Percentiles rank a stretch among this genome's conserved stretches.
These are phyloP conservation scores for Periconia sp. DNA, from an alignment of 2,329 filamentous ascomycete species.

Conservation along the genomic window DNA sequence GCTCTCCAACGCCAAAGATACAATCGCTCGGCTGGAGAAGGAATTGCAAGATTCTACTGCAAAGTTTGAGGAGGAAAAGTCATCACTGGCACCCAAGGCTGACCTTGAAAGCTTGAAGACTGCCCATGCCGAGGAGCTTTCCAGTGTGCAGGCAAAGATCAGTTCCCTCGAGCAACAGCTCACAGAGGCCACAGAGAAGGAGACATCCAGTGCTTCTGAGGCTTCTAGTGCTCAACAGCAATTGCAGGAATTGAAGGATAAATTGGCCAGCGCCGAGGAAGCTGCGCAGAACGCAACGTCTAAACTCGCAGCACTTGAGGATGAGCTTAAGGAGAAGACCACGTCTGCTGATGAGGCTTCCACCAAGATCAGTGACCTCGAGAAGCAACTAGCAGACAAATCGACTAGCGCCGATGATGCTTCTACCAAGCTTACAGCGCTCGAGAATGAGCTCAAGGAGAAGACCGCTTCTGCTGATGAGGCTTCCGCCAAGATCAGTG, in stretches of 20 bases:
- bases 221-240: too few relatives aligned
- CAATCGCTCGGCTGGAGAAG: too few relatives aligned
- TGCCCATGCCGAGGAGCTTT: background rate
- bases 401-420: background rate
- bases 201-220: too few relatives aligned
- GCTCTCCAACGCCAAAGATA: too few relatives aligned
- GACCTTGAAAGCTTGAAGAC: conserved; percentile 23
- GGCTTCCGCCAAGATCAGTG: conserved; percentile 20
- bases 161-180: conserved; percentile 16
- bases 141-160: conserved; percentile 7
- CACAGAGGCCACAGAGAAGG: too few relatives aligned
- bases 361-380: conserved; percentile 17
- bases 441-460: conserved; percentile 17
- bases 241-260: too few relatives aligned
- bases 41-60: conserved; percentile 17
- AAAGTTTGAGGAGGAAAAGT: conserved; percentile 12
- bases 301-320: too few relatives aligned
- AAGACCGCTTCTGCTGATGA: conserved; percentile 12
- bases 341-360: conserved; percentile 13
- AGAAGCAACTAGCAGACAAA: too few relatives aligned
- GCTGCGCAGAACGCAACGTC: background rate
- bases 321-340: conserved; percentile 1
- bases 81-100: conserved; percentile 20
- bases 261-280: conserved; percentile 3
- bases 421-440: background rate